phyloP scores from a whole-genome alignment of 2,329 filamentous ascomycete species.

The Sporothrix brunneoviolacea region DNA sequence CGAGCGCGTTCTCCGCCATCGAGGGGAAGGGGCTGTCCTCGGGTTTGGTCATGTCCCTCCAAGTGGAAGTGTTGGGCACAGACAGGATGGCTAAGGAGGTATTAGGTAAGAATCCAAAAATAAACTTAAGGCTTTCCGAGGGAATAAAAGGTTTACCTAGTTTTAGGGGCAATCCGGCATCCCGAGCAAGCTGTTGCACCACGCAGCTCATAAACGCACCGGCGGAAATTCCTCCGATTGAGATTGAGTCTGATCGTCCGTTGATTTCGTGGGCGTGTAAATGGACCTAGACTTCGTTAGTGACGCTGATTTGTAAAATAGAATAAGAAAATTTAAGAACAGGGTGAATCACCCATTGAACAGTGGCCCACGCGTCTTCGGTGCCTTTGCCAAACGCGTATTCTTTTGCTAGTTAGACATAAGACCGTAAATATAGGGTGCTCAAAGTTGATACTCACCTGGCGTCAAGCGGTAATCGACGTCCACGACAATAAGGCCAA shows the following conservation, averaged over 20 bases:
- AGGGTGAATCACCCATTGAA: too few species aligned
- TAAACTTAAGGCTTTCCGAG: too few species aligned
- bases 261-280: slow-evolving; percentile 25
- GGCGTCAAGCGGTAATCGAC: slow-evolving; percentile 35
- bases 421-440: too few species aligned
- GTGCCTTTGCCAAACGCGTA: slow-evolving; percentile 28
- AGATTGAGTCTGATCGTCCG: slow-evolving; percentile 27
- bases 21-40: too few species aligned
- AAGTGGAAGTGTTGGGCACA: too few species aligned
- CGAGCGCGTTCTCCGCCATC: too few species aligned
- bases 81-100: too few species aligned
- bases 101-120: too few species aligned
- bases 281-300: neutral
- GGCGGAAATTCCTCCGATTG: slow-evolving; percentile 21
- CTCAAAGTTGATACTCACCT: too few species aligned
- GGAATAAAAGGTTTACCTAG: neutral
- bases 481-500: slow-evolving; percentile 31
- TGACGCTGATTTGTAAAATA: neutral
- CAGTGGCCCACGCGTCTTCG: slow-evolving; percentile 28
- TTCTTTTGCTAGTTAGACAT: too few species aligned
- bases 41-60: too few species aligned
- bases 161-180: neutral
- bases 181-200: neutral
- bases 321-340: too few species aligned
- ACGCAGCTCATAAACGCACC: neutral